Evolutionary conservation across 768 basidiomycete species (phyloP), one percentile per base, ranked within the genome.

Genomic region (Chlorophyllum brunneum): DNA sequence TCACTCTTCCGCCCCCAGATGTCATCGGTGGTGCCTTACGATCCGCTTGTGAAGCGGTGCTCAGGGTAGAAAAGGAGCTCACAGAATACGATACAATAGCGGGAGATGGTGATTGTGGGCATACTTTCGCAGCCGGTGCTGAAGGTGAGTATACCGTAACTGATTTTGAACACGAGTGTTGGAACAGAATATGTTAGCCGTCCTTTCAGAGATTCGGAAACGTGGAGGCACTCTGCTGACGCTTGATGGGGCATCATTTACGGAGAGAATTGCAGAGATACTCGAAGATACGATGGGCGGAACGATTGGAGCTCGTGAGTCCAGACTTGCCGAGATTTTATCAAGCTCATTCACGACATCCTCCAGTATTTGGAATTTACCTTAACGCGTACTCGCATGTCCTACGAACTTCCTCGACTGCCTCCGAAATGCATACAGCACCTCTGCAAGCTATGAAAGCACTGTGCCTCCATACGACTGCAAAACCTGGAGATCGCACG

Each of bases 81-180:
- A 85, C 83, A 3, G 65, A 70, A 29, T 82, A 73, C 59, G 85
- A 85, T 61, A 81, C 80, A 7, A 67, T 83, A 23, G 71, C 79
- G 6, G 82, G 83, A 23, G 83, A 85, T 63, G 83, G 82, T 5
- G 82, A 85, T 60, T 82, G 81, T 41, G 82, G 83, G 7, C 66
- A 76, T 33, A 83, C 81, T 5, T 79, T 83, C 54, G 70, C 76
- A 7, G 66, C 74, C 2, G 82, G 83, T 8, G 72, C 73, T 5
- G 63, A 54, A 65, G 70, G 67, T 70, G 44, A 8, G 37, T 27
- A 24, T 16, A 8, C 15, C 5, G 7, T 20, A 18, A n/a, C 38
- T 10, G 5, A 7, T 18, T 29, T 24, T 2, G 18, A n/a, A 16
- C 9, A 16, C 2, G 26, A 9, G 26, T 7, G 23, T 34, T 8